Evolutionary conservation across 2,329 filamentous ascomycete genomes (phyloP), one percentile per base, ranked within the genome.

Genomic region (Talaromyces sp.): DNA sequence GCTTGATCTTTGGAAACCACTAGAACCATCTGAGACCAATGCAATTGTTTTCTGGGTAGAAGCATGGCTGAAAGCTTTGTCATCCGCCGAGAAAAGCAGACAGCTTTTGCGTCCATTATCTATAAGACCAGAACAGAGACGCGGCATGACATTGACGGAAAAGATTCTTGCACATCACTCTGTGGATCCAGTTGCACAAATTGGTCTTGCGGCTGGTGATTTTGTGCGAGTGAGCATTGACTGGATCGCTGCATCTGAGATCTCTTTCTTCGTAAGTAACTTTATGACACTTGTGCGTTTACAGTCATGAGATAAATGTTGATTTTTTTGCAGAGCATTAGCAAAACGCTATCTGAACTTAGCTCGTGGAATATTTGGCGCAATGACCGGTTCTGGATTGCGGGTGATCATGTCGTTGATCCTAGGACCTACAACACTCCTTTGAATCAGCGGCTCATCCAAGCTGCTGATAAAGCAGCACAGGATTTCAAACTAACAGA

Each of bases 341-440:
- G n/a, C n/a, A n/a, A n/a, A n/a, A n/a, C n/a, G n/a, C n/a, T n/a
- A n/a, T n/a, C n/a, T n/a, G n/a, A n/a, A n/a, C n/a, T n/a, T n/a
- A n/a, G n/a, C n/a, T n/a, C n/a, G 76, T 1, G 70, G 74, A 4
- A 75, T 78, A 17, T 79, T 73, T 57, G n/a, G n/a, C 75, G 78
- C 14, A 81, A 80, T 49, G 77, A 80, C 54, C 65, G 77, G 0
- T 74, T 81, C 51, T 80, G 77, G 78, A 68, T 81, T 13, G 77
- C 78, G 0, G 74, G 73, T 1, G 79, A 81, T 58, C 79, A 81
- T 56, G 69, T 75, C 3, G 76, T 80, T 9, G 76, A 81, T 47
- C 78, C 78, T 1, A 65, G 74, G 1, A 60, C 74, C 9, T 70
- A 70, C 27, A 43, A 35, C 14, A 7, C 35, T n/a, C 47, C 47